Evolutionary conservation across 306 rosid species (phyloP).

Genomic region (Cucurbita moschata): DNA sequence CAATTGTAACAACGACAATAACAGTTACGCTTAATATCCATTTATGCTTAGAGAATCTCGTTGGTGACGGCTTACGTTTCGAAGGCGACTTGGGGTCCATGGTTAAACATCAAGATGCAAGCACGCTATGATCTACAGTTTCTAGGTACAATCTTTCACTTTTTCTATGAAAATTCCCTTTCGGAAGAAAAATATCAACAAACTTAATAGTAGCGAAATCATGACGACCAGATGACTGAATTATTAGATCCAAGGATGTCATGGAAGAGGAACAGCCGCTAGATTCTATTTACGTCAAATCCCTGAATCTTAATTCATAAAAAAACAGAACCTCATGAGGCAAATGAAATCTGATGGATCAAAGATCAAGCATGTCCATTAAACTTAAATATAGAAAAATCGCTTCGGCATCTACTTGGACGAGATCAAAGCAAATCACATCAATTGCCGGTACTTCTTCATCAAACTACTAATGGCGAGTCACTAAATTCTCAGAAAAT

Average conservation of each 20-base stretch:
- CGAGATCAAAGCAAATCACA: not conserved
- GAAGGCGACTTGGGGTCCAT: constrained; percentile 73
- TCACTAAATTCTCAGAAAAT: not conserved
- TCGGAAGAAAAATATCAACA: not conserved
- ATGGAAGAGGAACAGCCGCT: not conserved
- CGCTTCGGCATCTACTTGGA: not conserved
- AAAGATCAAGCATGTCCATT: not conserved
- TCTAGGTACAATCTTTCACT: not conserved
- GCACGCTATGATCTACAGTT: not conserved
- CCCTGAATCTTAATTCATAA: not conserved
- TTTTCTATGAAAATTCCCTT: not conserved
- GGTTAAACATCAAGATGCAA: constrained; percentile 1
- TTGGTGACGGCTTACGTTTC: constrained; percentile 25
- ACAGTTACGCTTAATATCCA: constrained; percentile 12
- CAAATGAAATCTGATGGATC: not conserved
- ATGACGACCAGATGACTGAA: not conserved
- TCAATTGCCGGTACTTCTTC: not conserved
- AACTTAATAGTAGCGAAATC: not conserved
- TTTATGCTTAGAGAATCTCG: constrained; percentile 20
- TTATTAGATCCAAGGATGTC: not conserved
- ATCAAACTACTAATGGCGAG: not conserved
- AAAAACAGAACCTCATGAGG: not conserved
- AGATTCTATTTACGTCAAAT: not conserved
- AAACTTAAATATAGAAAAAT: not conserved
- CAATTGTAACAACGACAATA: constrained; percentile 14